These are phyloP conservation scores for Lactarius hengduanensis DNA, from an alignment of 768 basidiomycete genomes.

Conservation along the genomic window DNA sequence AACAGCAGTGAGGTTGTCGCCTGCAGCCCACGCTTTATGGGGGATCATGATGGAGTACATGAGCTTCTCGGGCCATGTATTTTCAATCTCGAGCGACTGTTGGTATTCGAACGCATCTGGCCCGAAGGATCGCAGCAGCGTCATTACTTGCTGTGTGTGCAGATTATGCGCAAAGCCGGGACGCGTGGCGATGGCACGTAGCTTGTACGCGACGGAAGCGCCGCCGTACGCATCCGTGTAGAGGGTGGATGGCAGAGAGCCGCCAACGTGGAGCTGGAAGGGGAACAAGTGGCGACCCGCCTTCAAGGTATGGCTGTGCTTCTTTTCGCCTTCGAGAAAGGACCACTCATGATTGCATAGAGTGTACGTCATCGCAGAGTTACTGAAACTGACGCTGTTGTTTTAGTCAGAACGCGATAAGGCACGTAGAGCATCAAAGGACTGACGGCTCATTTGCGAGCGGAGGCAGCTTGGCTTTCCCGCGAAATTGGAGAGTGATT, in stretches of 20 bases:
- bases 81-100: conserved; percentile 93
- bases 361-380: conserved; percentile 52
- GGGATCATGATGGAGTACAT: conserved; percentile 95
- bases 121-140: conserved; percentile 70
- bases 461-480: conserved; percentile 73
- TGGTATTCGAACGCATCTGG: conserved; percentile 91
- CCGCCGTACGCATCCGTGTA: conserved; percentile 52
- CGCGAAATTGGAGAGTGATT: conserved; percentile 79
- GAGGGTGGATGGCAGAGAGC: conserved; percentile 79
- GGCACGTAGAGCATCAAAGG: conserved; percentile 13
- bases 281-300: conserved; percentile 94
- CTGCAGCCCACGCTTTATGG: conserved; percentile 94
- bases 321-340: conserved; percentile 82
- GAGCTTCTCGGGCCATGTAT: conserved; percentile 96
- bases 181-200: conserved; percentile 80
- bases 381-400: conserved; percentile 46
- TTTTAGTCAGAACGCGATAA: conserved; percentile 20
- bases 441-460: conserved; percentile 59
- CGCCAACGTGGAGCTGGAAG: conserved; percentile 84
- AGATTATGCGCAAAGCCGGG: conserved; percentile 72
- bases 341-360: conserved; percentile 88
- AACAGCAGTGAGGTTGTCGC: conserved; percentile 76
- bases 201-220: conserved; percentile 80
- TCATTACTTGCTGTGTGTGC: conserved; percentile 57
- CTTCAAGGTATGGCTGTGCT: conserved; percentile 84